Conservation (phyloP, 2,329 filamentous ascomycete genomes). For the Epichloe brachyelytri region DNA sequence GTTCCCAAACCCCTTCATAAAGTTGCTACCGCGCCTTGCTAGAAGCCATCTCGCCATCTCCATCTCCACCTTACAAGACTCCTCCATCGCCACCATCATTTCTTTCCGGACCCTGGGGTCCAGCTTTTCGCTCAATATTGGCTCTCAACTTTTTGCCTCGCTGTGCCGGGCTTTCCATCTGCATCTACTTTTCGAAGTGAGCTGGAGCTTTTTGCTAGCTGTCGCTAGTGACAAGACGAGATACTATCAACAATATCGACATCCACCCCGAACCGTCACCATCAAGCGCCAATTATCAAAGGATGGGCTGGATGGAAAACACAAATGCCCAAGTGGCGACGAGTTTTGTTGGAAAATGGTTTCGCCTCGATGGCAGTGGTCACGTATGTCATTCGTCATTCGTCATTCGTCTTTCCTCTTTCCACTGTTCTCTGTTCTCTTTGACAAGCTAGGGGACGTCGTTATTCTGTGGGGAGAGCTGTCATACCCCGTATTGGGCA, state of each 20-base stretch:
- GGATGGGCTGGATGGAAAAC: slow-evolving; percentile 36
- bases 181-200: neutral
- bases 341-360: slow-evolving; percentile 57
- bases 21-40: neutral
- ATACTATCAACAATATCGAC: neutral
- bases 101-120: neutral
- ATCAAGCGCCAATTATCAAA: neutral
- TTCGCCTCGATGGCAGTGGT: slow-evolving; percentile 69
- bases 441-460: neutral
- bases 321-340: slow-evolving; percentile 47
- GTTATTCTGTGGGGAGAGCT: neutral
- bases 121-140: neutral
- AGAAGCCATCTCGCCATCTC: neutral
- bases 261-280: neutral
- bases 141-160: neutral
- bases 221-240: neutral
- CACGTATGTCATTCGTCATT: slow-evolving; percentile 47
- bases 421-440: neutral
- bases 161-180: neutral
- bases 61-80: neutral
- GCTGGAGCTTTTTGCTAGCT: neutral
- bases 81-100: slow-evolving; percentile 1
- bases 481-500: neutral
- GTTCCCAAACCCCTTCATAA: neutral
- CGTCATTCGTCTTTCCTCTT: neutral